Conservation (phyloP, 2,329 filamentous ascomycete genomes). For the Cryoendolithus antarcticus region DNA sequence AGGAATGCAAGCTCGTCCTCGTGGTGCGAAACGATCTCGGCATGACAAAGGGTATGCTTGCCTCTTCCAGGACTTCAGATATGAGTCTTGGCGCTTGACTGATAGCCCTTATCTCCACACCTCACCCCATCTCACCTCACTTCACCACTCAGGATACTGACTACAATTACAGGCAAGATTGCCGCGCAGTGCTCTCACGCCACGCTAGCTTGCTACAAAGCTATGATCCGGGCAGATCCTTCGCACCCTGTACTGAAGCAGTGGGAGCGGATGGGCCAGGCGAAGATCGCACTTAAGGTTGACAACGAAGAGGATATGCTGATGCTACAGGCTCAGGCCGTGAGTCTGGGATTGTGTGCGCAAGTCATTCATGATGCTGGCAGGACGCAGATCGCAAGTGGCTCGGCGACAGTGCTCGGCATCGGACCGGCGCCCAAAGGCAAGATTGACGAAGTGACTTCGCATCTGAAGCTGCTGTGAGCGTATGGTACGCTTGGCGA, state of each 20-base stretch:
- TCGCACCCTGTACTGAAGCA: slow-evolving; percentile 56
- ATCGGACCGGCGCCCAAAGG: slow-evolving; percentile 64
- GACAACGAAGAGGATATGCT: slow-evolving; percentile 72
- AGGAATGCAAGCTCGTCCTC: slow-evolving; percentile 90
- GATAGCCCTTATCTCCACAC: slow-evolving; percentile 1
- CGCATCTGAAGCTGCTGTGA: slow-evolving; percentile 70
- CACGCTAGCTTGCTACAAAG: slow-evolving; percentile 95
- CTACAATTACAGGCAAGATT: slow-evolving; percentile 62
- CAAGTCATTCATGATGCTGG: slow-evolving; percentile 93
- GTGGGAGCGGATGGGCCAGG: slow-evolving; percentile 80
- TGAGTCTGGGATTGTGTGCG: slow-evolving; percentile 73
- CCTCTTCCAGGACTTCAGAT: not conserved
- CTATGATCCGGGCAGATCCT: slow-evolving; percentile 45
- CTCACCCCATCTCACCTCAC: slow-evolving; percentile 1
- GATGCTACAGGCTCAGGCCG: slow-evolving; percentile 65
- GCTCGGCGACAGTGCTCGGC: slow-evolving; percentile 83
- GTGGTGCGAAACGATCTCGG: slow-evolving; percentile 88
- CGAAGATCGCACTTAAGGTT: slow-evolving; percentile 84
- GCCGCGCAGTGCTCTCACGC: slow-evolving; percentile 91
- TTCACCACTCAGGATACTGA: slow-evolving; percentile 8
- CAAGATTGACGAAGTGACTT: slow-evolving; percentile 75
- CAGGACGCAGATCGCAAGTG: slow-evolving; percentile 87
- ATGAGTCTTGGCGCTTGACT: slow-evolving; percentile 1
- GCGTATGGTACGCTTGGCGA: not conserved
- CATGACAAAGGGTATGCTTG: slow-evolving; percentile 78